phyloP scores from a whole-genome alignment of 2,329 filamentous ascomycete species.

The Acephala macrosclerotiorum region DNA sequence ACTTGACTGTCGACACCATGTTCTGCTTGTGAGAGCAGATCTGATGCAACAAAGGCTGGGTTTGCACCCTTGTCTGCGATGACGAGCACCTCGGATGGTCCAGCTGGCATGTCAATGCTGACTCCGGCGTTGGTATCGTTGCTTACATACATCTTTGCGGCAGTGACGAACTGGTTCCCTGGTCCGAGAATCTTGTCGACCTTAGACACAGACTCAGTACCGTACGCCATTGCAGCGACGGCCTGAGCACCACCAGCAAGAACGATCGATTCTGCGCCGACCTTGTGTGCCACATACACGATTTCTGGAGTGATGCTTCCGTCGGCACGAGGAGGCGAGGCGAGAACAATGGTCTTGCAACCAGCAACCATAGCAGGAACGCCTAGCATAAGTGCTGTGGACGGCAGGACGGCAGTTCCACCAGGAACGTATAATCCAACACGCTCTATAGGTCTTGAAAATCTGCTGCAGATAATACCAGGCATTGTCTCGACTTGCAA shows the following conservation, averaged over 20 bases:
- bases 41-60: constrained; percentile 93
- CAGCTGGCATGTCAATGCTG: constrained; percentile 98
- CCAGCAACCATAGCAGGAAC: constrained; percentile 98
- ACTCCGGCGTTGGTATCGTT: constrained; percentile 97
- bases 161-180: constrained; percentile 98
- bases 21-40: constrained; percentile 94
- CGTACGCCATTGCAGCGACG: constrained; percentile 95
- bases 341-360: constrained; percentile 92
- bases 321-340: constrained; percentile 87
- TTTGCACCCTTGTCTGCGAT: constrained; percentile 88
- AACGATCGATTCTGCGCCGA: constrained; percentile 94
- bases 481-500: constrained; percentile 97
- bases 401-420: constrained; percentile 95
- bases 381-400: constrained; percentile 96
- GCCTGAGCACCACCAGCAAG: constrained; percentile 95
- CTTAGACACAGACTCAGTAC: constrained; percentile 91
- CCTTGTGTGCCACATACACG: constrained; percentile 96
- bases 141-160: constrained; percentile 96
- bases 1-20: constrained; percentile 97
- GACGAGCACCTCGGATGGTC: constrained; percentile 96
- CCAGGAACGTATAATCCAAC: constrained; percentile 98
- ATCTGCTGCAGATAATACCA: constrained; percentile 92
- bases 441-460: constrained; percentile 88
- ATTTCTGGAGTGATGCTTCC: constrained; percentile 95
- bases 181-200: constrained; percentile 99